Evolutionary conservation across 352 stramenopile genomes (phyloP).

Genomic region (Globisporangium orthogonon): DNA sequence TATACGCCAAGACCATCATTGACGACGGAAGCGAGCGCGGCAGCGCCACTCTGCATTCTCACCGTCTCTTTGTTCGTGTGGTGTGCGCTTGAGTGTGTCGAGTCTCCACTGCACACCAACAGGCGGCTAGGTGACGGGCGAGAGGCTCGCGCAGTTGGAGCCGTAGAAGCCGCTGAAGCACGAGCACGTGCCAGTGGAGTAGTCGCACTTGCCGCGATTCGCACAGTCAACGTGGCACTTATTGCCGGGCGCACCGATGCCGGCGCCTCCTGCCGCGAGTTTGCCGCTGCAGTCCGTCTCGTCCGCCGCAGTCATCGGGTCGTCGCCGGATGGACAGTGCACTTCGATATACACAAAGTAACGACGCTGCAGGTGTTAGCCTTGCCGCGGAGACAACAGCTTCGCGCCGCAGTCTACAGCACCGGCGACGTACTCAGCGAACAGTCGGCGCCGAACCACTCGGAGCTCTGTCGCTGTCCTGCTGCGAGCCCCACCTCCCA

Average conservation of each 20-base stretch:
- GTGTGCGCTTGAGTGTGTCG: neutral
- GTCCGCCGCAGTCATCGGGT: conserved; percentile 69
- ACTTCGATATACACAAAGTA: conserved; percentile 18
- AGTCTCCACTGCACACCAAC: neutral
- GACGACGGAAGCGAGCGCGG: neutral
- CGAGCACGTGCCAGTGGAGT: conserved; percentile 45
- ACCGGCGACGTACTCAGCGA: conserved; percentile 39
- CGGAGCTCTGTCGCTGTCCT: conserved; percentile 68
- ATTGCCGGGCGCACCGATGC: conserved; percentile 35
- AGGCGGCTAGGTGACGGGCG: conserved; percentile 23
- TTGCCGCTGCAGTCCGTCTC: conserved; percentile 84
- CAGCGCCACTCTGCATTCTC: neutral
- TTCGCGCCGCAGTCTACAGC: neutral
- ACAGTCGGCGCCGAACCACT: conserved; percentile 90
- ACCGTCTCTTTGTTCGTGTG: neutral
- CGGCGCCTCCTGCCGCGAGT: conserved; percentile 28
- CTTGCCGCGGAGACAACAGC: neutral
- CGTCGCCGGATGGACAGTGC: conserved; percentile 82
- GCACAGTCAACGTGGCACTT: conserved; percentile 72
- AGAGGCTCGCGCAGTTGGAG: conserved; percentile 72
- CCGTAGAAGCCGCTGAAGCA: conserved; percentile 77
- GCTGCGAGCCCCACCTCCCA: conserved; percentile 64
- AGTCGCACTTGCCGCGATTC: conserved; percentile 77
- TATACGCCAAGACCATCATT: neutral
- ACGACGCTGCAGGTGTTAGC: neutral